Evolutionary conservation across 371 early-diverging fungal species (phyloP), one percentile per base, ranked within the genome.

Genomic region (Synchytrium microbalum): DNA sequence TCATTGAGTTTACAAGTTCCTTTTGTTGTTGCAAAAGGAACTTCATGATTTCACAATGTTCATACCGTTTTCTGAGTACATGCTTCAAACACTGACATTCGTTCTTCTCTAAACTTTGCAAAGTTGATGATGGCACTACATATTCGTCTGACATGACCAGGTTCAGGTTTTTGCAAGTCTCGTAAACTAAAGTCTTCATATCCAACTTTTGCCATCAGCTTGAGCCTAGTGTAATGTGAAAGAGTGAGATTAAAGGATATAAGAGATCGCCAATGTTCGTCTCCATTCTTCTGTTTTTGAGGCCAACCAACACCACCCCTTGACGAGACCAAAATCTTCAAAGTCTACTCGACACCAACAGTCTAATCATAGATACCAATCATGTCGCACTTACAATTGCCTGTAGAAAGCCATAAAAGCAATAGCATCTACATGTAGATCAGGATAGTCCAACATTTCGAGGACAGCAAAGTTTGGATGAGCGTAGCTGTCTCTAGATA

Each of bases 61-160:
- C 62, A 24, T 58, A 77, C 80, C 24, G 73, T 61, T 59, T 71
- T 61, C 24, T 63, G 51, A 2, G 69, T 69, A 59, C 72, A 74
- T 28, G 65, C 31, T 60, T 80, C 74, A 65, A 71, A 73, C 16
- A 76, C 61, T 14, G 63, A 61, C 53, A 76, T 76, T 19, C 84
- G 77, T 64, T 91, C 88, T 62, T 90, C 91, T n/a, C 91, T 72
- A 70, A 92, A 92, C 76, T 88, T 91, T 58, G 85, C 86, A 78
- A 90, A 92, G 71, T 92, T 92, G 72, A 91, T 89, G 26, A 91
- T 71, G 1, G 82, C 88, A 69, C 87, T 86, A 27, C 92, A 76
- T n/a, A 89, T 79, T 29, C 78, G 68, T 0, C 85, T 71, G 26
- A 87, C 74, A 1, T 84, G 78, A 0, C 65, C 74, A 0, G 86